Conservation (phyloP, 73 alveolate species). For the Halteria grandinella region DNA sequence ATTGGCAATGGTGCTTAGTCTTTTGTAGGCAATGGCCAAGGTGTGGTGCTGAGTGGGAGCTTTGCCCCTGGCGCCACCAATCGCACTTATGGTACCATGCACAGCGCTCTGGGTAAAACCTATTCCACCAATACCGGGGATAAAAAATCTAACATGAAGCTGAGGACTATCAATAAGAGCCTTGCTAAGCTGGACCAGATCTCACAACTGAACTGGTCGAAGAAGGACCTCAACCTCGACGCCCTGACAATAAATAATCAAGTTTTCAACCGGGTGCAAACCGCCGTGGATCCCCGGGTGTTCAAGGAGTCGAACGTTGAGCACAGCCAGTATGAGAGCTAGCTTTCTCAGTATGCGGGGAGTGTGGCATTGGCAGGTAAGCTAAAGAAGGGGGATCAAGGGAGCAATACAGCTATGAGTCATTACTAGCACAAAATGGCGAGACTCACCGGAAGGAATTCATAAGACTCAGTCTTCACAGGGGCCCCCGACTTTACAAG, state of each 20-base stretch:
- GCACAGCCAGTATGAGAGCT: too few species aligned
- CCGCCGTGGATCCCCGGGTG: constrained; percentile 32
- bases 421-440: not conserved
- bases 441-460: not conserved
- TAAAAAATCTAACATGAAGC: not conserved
- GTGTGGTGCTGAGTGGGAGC: too few species aligned
- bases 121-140: not conserved
- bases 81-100: constrained; percentile 8
- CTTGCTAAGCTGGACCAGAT: constrained; percentile 22
- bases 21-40: too few species aligned
- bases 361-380: not conserved
- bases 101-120: not conserved
- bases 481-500: not conserved
- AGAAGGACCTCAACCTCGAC: constrained; percentile 6
- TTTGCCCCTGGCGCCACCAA: not conserved
- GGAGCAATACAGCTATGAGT: not conserved
- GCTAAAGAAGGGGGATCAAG: not conserved
- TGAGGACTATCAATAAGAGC: constrained; percentile 14
- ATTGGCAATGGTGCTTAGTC: not conserved
- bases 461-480: not conserved
- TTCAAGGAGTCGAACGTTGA: too few species aligned
- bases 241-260: not conserved
- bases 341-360: too few species aligned
- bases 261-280: not conserved
- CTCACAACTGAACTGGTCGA: constrained; percentile 11